Base-by-base conservation (phyloP, 441 rosid genomes). In the Syzygium malaccense region DNA sequence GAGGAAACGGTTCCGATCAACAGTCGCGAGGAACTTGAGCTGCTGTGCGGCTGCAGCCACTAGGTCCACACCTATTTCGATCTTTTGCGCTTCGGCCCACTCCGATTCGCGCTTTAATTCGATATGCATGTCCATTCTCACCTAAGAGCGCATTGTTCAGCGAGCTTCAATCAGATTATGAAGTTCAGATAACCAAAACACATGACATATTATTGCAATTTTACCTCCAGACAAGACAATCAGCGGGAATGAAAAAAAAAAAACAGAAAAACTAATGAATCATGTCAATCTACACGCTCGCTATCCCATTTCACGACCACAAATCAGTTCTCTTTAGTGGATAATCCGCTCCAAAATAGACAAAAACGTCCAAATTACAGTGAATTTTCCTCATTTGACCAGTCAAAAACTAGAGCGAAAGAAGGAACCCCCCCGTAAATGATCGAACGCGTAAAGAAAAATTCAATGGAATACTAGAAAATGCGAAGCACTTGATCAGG, bases 21-120 rank as follows among this genome's bases (percentile, higher is more conserved):
- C 87, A 14, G 85, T 85, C 3, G 87, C 75, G 4, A 88, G 89
- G 7, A 88, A 88, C 32, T 30, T 68, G 87, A 88, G 87, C 33
- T 88, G 89, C n/a, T 54, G 87, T 20, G 68, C 55, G 71, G 89
- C 89, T 0, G 85, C 37, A 3, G 87, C 53, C 68, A 20, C 87
- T 32, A 88, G 89, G 66, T 88, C 89, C 37, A 85, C 66, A 55
- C 83, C 12, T 3, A 88, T 51, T 19, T 85, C 33, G 20, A 88
- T 88, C 64, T 85, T 85, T 62, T 51, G 87, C 8, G 89, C 89
- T 85, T 88, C 87, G 12, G 84, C 85, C 89, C 89, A 88, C 87
- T 88, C 89, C 51, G 56, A 25, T 25, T 57, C 17, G 0, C 0
- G 79, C 87, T 54, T 25, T 17, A 45, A 75, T 41, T 75, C 51